These are phyloP conservation scores for Mycena pura DNA, from an alignment of 768 basidiomycete genomes.

Conservation along the genomic window DNA sequence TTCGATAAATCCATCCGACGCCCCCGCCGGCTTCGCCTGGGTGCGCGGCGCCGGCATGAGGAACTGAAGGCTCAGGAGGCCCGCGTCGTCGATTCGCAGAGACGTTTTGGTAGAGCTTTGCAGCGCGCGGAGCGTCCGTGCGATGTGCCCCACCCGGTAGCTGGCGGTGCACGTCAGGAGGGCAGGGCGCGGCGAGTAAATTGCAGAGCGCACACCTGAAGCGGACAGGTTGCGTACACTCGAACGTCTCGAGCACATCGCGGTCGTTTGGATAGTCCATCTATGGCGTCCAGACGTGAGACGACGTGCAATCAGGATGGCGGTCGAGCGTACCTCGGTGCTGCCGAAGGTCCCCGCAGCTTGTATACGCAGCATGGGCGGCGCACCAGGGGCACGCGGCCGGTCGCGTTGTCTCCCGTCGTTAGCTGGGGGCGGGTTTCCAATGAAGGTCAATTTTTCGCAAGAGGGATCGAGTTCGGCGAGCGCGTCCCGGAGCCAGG, in stretches of 20 bases:
- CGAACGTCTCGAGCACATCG: constrained; percentile 90
- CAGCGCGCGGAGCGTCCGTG: constrained; percentile 74
- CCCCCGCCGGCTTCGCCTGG: constrained; percentile 49
- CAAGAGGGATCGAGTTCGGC: constrained; percentile 91
- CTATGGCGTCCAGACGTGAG: constrained; percentile 44
- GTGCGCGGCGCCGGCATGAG: constrained; percentile 76
- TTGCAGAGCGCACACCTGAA: constrained; percentile 63
- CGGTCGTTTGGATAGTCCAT: constrained; percentile 96
- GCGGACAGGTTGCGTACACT: constrained; percentile 69
- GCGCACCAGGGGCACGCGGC: constrained; percentile 33
- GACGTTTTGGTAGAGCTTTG: constrained; percentile 89
- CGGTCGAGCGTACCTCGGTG: constrained; percentile 67
- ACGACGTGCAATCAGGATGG: not conserved
- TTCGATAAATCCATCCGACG: constrained; percentile 76
- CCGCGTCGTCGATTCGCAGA: constrained; percentile 82
- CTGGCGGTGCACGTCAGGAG: constrained; percentile 44
- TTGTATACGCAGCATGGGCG: constrained; percentile 79
- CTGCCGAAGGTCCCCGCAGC: constrained; percentile 85
- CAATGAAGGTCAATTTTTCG: constrained; percentile 83
- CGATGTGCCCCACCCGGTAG: constrained; percentile 84
- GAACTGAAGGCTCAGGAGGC: constrained; percentile 88
- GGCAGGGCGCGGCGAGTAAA: not conserved
- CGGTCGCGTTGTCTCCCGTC: constrained; percentile 33
- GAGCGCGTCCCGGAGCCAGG: constrained; percentile 92
- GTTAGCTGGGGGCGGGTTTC: constrained; percentile 60